Conservation (phyloP, 1,284 basidiomycete genomes). For the Fistulinella cinereoalba region DNA sequence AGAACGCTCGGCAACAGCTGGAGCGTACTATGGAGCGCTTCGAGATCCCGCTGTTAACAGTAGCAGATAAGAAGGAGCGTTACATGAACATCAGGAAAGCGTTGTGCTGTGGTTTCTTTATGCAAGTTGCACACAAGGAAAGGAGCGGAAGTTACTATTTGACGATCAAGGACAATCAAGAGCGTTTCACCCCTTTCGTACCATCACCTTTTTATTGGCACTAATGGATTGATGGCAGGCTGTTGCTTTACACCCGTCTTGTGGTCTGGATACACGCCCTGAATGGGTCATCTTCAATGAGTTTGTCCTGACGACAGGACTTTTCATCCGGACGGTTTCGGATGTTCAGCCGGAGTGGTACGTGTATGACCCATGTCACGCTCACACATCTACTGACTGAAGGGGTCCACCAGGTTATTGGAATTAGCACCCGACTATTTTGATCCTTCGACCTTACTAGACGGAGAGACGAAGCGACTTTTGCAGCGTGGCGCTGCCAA, state of each 20-base stretch:
- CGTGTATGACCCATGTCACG: slow-evolving; percentile 22
- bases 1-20: slow-evolving; percentile 93
- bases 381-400: background rate
- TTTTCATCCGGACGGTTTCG: slow-evolving; percentile 90
- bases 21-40: slow-evolving; percentile 93
- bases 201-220: background rate
- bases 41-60: slow-evolving; percentile 80
- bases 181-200: slow-evolving; percentile 23
- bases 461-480: background rate
- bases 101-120: slow-evolving; percentile 94
- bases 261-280: slow-evolving; percentile 88
- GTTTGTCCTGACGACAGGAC: slow-evolving; percentile 89
- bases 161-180: slow-evolving; percentile 95
- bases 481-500: background rate
- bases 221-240: slow-evolving; percentile 44
- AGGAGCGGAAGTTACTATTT: slow-evolving; percentile 80
- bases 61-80: slow-evolving; percentile 76
- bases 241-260: slow-evolving; percentile 92
- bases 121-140: slow-evolving; percentile 97
- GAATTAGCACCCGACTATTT: slow-evolving; percentile 58
- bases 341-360: slow-evolving; percentile 90
- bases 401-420: slow-evolving; percentile 59
- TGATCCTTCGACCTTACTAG: background rate
- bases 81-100: slow-evolving; percentile 81
- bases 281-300: slow-evolving; percentile 99